These are phyloP conservation scores for Eragrostis curvula DNA, from an alignment of 176 grass and related monocot species.

Conservation along the genomic window DNA sequence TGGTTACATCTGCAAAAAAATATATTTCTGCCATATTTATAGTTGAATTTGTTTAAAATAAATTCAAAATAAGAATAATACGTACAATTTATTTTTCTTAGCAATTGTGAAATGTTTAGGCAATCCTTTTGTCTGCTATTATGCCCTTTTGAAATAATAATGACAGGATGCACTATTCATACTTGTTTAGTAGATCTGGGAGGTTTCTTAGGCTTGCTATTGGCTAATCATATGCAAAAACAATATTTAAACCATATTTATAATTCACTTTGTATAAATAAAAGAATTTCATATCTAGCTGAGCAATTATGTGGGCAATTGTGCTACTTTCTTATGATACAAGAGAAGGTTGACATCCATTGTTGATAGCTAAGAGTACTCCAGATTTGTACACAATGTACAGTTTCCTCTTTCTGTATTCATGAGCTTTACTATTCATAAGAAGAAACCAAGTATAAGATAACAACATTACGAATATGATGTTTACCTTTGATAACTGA, in stretches of 20 bases:
- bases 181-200: slow-evolving; percentile 5
- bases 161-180: slow-evolving; percentile 7
- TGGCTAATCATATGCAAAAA: slow-evolving; percentile 4
- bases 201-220: not conserved
- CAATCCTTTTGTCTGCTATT: not conserved
- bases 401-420: no score
- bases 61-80: not conserved
- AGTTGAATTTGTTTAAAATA: not conserved
- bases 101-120: not conserved
- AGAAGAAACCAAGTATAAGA: not conserved
- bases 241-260: slow-evolving; percentile 12
- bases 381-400: not conserved
- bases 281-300: not conserved
- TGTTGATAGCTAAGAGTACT: slow-evolving; percentile 22
- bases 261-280: not conserved
- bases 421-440: not conserved
- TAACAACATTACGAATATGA: not conserved
- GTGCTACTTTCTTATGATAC: not conserved
- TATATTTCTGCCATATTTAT: no score
- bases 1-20: no score
- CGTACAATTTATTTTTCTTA: not conserved
- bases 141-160: not conserved
- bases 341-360: not conserved
- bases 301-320: not conserved
- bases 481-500: not conserved